These are phyloP conservation scores for Ustilago trichophora DNA, from an alignment of 1,284 basidiomycete species.

Conservation along the genomic window DNA sequence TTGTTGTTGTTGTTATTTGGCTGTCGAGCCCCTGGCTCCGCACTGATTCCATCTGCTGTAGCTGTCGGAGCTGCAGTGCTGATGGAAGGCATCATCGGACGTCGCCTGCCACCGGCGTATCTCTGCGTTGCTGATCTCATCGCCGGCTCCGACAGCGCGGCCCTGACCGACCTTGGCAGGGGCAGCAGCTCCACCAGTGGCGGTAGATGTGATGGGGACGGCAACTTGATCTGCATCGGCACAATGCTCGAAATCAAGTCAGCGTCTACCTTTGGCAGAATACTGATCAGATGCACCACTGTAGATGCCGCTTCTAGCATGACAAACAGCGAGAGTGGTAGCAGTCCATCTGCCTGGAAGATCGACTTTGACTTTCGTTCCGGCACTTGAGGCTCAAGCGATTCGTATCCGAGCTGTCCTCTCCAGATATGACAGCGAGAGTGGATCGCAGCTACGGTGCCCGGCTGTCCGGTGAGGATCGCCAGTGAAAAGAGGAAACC, in stretches of 20 bases:
- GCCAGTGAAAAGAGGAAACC: conserved; percentile 17
- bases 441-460: conserved; percentile 2
- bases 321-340: conserved; percentile 26
- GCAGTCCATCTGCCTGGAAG: conserved; percentile 16
- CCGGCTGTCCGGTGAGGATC: conserved; percentile 17
- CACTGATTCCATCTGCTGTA: too few relatives aligned
- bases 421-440: conserved; percentile 19
- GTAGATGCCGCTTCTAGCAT: conserved; percentile 27
- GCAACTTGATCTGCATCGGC: conserved; percentile 22
- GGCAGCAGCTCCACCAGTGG: conserved; percentile 33
- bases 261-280: conserved; percentile 33
- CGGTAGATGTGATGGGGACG: conserved; percentile 48
- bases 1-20: too few relatives aligned
- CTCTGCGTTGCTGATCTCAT: conserved; percentile 2
- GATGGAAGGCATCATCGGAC: conserved; percentile 42
- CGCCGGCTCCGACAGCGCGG: conserved; percentile 18
- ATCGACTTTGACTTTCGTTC: not conserved
- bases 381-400: not conserved
- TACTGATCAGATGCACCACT: conserved; percentile 27
- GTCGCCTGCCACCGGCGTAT: conserved; percentile 8
- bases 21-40: too few relatives aligned
- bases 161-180: conserved; percentile 18
- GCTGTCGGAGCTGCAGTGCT: not conserved
- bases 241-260: conserved; percentile 20
- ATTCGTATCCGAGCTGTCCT: conserved; percentile 13